Conservation (phyloP, 495 filamentous ascomycete species). For the Podospora anserina region DNA sequence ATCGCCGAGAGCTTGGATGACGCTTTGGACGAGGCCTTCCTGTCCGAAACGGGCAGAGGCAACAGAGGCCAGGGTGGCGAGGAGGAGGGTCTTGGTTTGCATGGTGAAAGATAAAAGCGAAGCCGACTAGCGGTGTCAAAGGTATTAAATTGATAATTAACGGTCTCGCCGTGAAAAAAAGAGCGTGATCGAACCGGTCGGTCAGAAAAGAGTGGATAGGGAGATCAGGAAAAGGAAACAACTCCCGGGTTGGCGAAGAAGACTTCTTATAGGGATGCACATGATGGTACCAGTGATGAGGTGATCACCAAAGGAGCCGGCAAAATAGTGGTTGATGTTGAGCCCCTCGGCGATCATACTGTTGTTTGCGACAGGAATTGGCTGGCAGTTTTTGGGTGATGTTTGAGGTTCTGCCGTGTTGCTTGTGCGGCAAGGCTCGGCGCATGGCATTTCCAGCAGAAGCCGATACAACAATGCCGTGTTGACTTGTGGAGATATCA, state of each 20-base stretch:
- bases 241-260: background rate
- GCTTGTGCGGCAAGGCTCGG: conserved; percentile 1
- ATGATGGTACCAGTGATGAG: background rate
- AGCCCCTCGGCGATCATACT: conserved; percentile 27
- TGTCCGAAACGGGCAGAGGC: conserved; percentile 54
- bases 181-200: conserved; percentile 31
- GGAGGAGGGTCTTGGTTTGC: conserved; percentile 24
- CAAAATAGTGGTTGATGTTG: conserved; percentile 17
- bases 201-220: conserved; percentile 22
- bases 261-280: conserved; percentile 4
- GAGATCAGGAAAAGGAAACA: conserved; percentile 3
- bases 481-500: conserved; percentile 9
- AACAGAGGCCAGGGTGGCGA: conserved; percentile 37
- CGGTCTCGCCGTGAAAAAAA: conserved; percentile 11
- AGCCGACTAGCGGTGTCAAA: conserved; percentile 19
- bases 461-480: background rate
- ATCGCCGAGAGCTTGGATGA: conserved; percentile 43
- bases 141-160: conserved; percentile 11
- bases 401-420: conserved; percentile 14
- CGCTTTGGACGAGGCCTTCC: conserved; percentile 48
- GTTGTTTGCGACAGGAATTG: conserved; percentile 12
- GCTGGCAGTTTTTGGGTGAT: background rate
- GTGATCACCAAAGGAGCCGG: conserved; percentile 12
- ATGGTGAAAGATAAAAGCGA: conserved; percentile 20
- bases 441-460: background rate